These are phyloP conservation scores for Aristolochia californica DNA, from an alignment of 164 flowering plant genomes.

Conservation along the genomic window DNA sequence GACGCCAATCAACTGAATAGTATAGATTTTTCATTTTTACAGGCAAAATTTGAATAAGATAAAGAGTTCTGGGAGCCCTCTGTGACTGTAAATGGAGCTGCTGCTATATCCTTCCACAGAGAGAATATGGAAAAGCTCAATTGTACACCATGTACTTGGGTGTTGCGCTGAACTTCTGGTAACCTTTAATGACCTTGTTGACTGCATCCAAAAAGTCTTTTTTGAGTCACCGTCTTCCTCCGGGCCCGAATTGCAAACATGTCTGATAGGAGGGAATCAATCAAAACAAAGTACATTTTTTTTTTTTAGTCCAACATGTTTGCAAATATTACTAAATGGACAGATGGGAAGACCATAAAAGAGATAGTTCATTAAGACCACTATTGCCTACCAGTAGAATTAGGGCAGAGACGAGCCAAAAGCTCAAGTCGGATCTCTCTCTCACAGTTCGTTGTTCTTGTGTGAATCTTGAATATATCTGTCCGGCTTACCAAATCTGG, in stretches of 20 bases:
- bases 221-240: conserved; percentile 93
- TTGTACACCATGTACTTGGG: conserved; percentile 98
- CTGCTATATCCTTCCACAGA: too few species aligned
- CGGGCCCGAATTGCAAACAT: conserved; percentile 92
- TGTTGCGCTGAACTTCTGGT: conserved; percentile 98
- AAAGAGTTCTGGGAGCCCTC: too few species aligned
- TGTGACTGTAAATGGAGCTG: too few species aligned
- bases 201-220: conserved; percentile 96
- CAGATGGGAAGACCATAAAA: neutral
- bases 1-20: too few species aligned
- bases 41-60: too few species aligned
- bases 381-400: conserved; percentile 70
- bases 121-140: conserved; percentile 16
- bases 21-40: too few species aligned
- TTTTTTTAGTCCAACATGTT: neutral
- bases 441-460: conserved; percentile 96
- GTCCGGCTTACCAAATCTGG: conserved; percentile 92
- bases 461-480: conserved; percentile 89
- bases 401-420: conserved; percentile 94
- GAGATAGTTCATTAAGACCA: neutral
- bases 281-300: too few species aligned
- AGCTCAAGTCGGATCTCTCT: conserved; percentile 92
- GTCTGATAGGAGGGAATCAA: conserved; percentile 50
- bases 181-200: conserved; percentile 92
- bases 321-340: neutral